Evolutionary conservation across 1,284 basidiomycete species (phyloP).

Genomic region (Sphaerobolus stellatus): DNA sequence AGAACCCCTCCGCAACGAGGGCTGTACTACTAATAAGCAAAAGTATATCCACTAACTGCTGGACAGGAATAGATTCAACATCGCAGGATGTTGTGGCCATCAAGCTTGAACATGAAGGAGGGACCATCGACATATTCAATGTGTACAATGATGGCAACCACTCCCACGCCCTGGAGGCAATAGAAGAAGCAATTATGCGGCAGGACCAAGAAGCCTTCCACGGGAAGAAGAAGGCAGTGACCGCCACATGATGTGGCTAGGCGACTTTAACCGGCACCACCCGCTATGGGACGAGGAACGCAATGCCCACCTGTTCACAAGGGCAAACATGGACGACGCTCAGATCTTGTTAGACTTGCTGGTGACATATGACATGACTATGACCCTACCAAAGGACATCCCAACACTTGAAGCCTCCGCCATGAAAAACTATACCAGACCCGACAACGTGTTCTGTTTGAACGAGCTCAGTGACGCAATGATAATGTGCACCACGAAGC

Average conservation of each 20-base stretch:
- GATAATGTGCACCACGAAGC: conserved; percentile 22
- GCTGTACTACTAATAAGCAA: conserved; percentile 33
- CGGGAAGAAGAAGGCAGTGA: no score
- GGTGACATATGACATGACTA: conserved; percentile 10
- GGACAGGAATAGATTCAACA: conserved; percentile 21
- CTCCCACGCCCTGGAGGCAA: conserved; percentile 21
- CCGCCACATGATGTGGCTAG: no score
- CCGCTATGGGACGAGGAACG: conserved; percentile 17
- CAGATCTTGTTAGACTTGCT: conserved; percentile 14
- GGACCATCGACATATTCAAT: conserved; percentile 30
- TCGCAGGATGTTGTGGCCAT: conserved; percentile 31
- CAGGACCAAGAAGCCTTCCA: no score
- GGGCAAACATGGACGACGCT: conserved; percentile 9
- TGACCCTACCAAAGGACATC: conserved; percentile 18
- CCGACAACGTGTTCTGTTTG: conserved; percentile 35
- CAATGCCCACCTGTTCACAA: conserved; percentile 8
- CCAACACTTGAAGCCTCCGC: conserved; percentile 27
- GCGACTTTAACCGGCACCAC: conserved; percentile 23
- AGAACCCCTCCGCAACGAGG: no score
- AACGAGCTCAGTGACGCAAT: conserved; percentile 15
- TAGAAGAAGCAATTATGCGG: no score
- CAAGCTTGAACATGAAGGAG: conserved; percentile 15
- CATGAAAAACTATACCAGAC: conserved; percentile 27
- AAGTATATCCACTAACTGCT: conserved; percentile 25
- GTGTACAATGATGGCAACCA: conserved; percentile 36